Evolutionary conservation across 306 rosid species (phyloP).

Genomic region (Senna tora): DNA sequence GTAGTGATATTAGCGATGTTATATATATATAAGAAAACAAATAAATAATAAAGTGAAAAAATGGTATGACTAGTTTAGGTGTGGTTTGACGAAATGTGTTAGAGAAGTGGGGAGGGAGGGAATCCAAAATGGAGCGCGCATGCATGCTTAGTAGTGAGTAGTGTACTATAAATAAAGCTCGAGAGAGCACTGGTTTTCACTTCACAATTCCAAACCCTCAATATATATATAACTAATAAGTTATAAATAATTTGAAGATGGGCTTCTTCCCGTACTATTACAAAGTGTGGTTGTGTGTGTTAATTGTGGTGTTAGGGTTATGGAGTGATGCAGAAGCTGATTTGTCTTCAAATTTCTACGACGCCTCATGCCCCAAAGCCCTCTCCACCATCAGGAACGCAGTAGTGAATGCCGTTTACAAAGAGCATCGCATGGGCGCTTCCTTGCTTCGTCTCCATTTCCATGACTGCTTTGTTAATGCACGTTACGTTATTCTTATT

Average conservation of each 20-base stretch:
- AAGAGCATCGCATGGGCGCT: constrained; percentile 74
- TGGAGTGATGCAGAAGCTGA: constrained; percentile 29
- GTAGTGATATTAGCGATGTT: too few species aligned
- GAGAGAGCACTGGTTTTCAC: neutral
- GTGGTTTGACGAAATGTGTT: constrained; percentile 37
- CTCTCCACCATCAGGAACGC: constrained; percentile 50
- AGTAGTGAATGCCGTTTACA: constrained; percentile 51
- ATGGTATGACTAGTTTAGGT: too few species aligned
- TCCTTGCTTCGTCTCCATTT: constrained; percentile 74
- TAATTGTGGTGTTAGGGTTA: constrained; percentile 28
- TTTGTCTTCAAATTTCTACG: constrained; percentile 51
- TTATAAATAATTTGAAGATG: too few species aligned
- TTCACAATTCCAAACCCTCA: constrained; percentile 27
- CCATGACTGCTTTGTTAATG: constrained; percentile 67
- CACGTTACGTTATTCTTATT: too few species aligned
- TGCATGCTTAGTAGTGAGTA: too few species aligned
- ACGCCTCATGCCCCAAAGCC: constrained; percentile 52
- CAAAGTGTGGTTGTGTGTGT: constrained; percentile 37
- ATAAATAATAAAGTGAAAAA: too few species aligned
- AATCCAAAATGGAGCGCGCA: constrained; percentile 44
- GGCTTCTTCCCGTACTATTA: too few species aligned
- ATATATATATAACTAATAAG: too few species aligned
- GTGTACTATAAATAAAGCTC: constrained; percentile 50
- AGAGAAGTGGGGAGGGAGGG: neutral
- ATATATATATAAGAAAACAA: too few species aligned